These are phyloP conservation scores for Colletotrichum sublineola DNA, from an alignment of 2,329 filamentous ascomycete genomes.

Conservation along the genomic window DNA sequence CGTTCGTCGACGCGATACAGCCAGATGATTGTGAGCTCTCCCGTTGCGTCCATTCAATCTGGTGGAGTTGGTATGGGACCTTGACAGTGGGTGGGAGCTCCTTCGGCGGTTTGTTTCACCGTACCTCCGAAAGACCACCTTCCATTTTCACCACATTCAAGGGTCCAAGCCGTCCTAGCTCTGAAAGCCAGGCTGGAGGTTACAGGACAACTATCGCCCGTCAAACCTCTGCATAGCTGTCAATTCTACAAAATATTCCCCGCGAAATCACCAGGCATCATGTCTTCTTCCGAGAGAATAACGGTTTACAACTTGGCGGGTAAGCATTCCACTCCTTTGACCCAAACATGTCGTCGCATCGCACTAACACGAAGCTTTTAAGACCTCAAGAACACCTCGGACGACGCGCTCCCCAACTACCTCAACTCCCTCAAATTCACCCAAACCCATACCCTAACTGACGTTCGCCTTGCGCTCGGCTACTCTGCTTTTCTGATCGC, in stretches of 20 bases:
- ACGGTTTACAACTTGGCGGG: slow-evolving; percentile 77
- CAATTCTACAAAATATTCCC: neutral
- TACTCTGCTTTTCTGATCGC: slow-evolving; percentile 86
- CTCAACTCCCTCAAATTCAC: slow-evolving; percentile 88
- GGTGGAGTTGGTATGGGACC: slow-evolving; percentile 1
- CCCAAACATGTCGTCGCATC: slow-evolving; percentile 27
- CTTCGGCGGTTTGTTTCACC: slow-evolving; percentile 43
- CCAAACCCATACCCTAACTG: slow-evolving; percentile 84
- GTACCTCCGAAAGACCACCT: slow-evolving; percentile 44
- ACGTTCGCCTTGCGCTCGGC: slow-evolving; percentile 86
- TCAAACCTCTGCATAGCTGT: neutral
- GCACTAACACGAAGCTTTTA: slow-evolving; percentile 41
- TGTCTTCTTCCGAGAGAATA: slow-evolving; percentile 69
- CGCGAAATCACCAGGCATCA: slow-evolving; percentile 43
- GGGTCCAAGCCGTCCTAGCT: slow-evolving; percentile 39
- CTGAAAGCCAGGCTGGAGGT: slow-evolving; percentile 41
- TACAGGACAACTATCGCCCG: slow-evolving; percentile 32
- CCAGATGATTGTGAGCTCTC: slow-evolving; percentile 19
- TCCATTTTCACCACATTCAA: slow-evolving; percentile 40
- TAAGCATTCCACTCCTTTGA: slow-evolving; percentile 48
- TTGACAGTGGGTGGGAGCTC: slow-evolving; percentile 18
- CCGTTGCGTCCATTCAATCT: slow-evolving; percentile 17
- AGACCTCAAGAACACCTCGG: slow-evolving; percentile 97
- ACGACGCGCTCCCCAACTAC: slow-evolving; percentile 95
- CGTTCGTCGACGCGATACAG: slow-evolving; percentile 23